Base-by-base conservation (phyloP, 805 yeast species). In the Ogataea chonburiensis region DNA sequence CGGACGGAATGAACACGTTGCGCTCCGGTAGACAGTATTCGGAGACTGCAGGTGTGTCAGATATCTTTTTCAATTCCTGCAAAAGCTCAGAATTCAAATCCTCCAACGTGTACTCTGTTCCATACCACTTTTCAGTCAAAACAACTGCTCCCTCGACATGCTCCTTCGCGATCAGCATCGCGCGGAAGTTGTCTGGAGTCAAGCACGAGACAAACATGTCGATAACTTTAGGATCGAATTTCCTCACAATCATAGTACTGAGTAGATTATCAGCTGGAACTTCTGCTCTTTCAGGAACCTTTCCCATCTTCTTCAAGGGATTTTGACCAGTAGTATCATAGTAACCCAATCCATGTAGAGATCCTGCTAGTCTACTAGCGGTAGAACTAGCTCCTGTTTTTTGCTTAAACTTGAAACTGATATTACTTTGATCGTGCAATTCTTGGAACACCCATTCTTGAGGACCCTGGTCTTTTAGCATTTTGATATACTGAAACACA, bases 361-460 rank as follows among this genome's bases (percentile, higher is more conserved):
- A 42, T 5, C 61, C 58, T 8, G 64, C 60, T 5, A 53, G 37
- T 41, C 48, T 55, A 3, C 93, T 84, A 4, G 81, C 93, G 1
- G 96, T 83, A 5, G 73, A 61, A 4, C 88, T 68, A 3, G 94
- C 82, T 31, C 78, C 73, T 21, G 73, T 57, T 60, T 89, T 89
- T 61, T 88, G 96, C 50, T 70, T 76, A 56, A 86, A 93, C 56
- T 79, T 81, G 64, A 91, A 91, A 44, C 75, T 72, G 42, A 86
- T 73, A 31, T 70, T 71, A 14, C 87, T 70, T 52, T 85, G 77
- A 34, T 78, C 81, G 43, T 71, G 70, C 34, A 87, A 60, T 61
- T 91, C 98, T n/a, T 77, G 67, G 64, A 73, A 85, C 16, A 88
- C 68, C 89, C 94, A 86, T 49, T 79, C 66, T 50, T 85, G 80